These are phyloP conservation scores for Aspergillus hiratsukae DNA, from an alignment of 2,329 filamentous ascomycete species.

Conservation along the genomic window DNA sequence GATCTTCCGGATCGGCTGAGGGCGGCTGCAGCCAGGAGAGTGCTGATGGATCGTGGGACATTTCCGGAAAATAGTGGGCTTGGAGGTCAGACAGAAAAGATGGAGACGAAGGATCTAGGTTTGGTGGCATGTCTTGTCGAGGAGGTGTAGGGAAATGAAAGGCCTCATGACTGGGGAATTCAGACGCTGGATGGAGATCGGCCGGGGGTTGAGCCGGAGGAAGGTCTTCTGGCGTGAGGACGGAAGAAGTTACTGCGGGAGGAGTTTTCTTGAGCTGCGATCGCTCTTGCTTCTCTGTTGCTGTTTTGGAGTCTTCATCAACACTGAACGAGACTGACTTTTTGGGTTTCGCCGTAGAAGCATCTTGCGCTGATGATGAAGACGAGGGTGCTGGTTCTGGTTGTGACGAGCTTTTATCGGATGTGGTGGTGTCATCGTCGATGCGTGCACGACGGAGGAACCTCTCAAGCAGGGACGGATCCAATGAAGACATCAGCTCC, in stretches of 20 bases:
- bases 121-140: conserved; percentile 51
- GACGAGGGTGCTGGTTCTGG: conserved; percentile 1
- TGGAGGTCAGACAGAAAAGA: conserved; percentile 82
- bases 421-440: conserved; percentile 50
- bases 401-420: not conserved
- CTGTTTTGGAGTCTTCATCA: conserved; percentile 10
- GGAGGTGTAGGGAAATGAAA: conserved; percentile 45
- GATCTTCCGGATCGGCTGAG: conserved; percentile 55
- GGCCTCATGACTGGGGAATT: conserved; percentile 29
- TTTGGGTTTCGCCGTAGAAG: conserved; percentile 12
- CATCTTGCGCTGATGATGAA: not conserved
- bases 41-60: conserved; percentile 77
- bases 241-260: conserved; percentile 2
- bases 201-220: conserved; percentile 31
- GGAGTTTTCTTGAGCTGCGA: not conserved
- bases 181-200: conserved; percentile 39
- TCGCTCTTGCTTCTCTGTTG: not conserved
- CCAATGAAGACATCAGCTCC: conserved; percentile 74
- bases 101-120: conserved; percentile 77
- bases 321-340: conserved; percentile 31
- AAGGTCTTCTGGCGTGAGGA: conserved; percentile 28
- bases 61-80: conserved; percentile 86
- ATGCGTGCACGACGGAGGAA: conserved; percentile 73
- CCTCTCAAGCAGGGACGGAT: conserved; percentile 69
- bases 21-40: conserved; percentile 86